These are phyloP conservation scores for Claviceps spartinae DNA, from an alignment of 2,329 filamentous ascomycete genomes.

Conservation along the genomic window DNA sequence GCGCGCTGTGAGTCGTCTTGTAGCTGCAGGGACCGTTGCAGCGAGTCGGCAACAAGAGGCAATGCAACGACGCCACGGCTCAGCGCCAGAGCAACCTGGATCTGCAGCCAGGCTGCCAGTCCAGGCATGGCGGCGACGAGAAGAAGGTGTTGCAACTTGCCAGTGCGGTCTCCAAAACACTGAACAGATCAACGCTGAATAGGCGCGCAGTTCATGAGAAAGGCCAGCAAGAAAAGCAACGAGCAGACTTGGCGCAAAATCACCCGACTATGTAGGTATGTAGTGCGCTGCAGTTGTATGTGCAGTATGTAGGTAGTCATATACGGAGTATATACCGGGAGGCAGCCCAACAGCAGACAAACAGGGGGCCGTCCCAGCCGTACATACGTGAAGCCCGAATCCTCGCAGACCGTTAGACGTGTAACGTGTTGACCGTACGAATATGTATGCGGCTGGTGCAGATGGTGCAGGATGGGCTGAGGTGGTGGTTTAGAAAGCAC, in stretches of 20 bases:
- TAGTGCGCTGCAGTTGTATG: neutral
- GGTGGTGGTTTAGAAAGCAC: too few relatives aligned
- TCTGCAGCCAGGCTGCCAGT: conserved; percentile 16
- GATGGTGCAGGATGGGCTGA: too few relatives aligned
- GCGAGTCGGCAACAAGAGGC: conserved; percentile 11
- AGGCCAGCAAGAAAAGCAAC: neutral
- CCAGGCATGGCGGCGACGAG: conserved; percentile 10
- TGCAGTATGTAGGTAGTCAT: neutral
- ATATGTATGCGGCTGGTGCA: too few relatives aligned
- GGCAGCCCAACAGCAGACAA: neutral
- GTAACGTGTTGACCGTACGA: too few relatives aligned
- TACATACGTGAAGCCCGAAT: neutral
- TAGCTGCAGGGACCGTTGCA: conserved; percentile 6
- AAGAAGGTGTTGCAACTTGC: neutral
- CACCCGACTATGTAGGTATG: neutral
- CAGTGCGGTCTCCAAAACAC: too few relatives aligned
- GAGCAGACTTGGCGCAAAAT: neutral
- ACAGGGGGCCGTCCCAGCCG: neutral
- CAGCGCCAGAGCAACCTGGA: conserved; percentile 14
- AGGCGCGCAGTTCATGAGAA: neutral
- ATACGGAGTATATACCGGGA: neutral
- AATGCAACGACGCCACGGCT: conserved; percentile 11
- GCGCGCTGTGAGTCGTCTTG: neutral
- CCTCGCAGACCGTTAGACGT: too few relatives aligned
- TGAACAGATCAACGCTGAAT: neutral